Conservation (phyloP, 169 alveolate genomes). For the Cyclospora cayetanensis region DNA sequence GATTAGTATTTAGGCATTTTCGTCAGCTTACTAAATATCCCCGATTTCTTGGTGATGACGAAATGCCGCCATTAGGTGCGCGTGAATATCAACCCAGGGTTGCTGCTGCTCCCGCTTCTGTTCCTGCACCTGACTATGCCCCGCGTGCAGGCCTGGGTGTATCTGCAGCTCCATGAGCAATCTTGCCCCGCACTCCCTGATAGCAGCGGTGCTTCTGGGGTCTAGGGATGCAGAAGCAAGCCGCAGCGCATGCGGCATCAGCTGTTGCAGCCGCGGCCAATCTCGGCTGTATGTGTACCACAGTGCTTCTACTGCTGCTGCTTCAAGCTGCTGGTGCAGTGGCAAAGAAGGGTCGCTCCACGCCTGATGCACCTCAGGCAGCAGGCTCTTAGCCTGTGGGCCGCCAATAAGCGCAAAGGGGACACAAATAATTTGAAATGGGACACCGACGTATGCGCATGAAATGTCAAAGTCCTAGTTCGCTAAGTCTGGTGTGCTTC, state of each 20-base stretch:
- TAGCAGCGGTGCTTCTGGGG: slow-evolving; percentile 55
- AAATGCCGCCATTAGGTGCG: slow-evolving; percentile 58
- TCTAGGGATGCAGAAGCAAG: slow-evolving; percentile 47
- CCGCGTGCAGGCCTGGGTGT: slow-evolving; percentile 30
- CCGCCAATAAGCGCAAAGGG: no score
- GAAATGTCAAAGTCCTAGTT: no score
- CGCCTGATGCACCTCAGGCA: slow-evolving; percentile 46
- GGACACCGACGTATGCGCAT: no score
- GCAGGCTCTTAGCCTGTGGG: slow-evolving; percentile 27
- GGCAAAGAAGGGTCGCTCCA: slow-evolving; percentile 38
- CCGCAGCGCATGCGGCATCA: slow-evolving; percentile 51
- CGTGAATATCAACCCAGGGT: slow-evolving; percentile 37
- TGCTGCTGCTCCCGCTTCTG: slow-evolving; percentile 16
- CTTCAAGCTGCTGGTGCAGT: slow-evolving; percentile 51
- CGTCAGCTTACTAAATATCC: not conserved
- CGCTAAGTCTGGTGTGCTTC: no score
- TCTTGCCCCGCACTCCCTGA: slow-evolving; percentile 61
- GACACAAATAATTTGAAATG: no score
- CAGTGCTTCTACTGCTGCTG: slow-evolving; percentile 55
- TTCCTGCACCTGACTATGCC: not conserved
- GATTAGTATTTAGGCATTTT: not conserved
- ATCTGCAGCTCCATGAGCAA: slow-evolving; percentile 19
- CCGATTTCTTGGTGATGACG: slow-evolving; percentile 52
- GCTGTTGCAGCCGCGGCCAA: slow-evolving; percentile 45
- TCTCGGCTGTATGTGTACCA: slow-evolving; percentile 44